These are phyloP conservation scores for Pistacia integerrima DNA, from an alignment of 345 rosid genomes.

Conservation along the genomic window DNA sequence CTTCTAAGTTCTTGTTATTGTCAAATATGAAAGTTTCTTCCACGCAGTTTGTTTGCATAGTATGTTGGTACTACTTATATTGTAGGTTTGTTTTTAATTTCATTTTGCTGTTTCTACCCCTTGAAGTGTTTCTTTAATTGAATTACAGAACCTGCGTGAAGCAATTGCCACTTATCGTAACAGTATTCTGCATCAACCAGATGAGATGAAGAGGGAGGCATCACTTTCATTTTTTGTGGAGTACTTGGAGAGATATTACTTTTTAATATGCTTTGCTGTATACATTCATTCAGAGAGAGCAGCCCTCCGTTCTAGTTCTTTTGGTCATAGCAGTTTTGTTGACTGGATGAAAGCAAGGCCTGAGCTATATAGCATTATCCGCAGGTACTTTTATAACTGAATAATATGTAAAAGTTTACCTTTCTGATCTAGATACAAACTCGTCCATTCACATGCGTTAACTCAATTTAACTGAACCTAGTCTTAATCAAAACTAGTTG, in stretches of 20 bases:
- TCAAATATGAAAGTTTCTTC: neutral
- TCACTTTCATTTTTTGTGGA: slow-evolving; percentile 92
- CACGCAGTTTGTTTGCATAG: neutral
- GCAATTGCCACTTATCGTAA: slow-evolving; percentile 91
- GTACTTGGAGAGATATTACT: slow-evolving; percentile 98
- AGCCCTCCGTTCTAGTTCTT: slow-evolving; percentile 73
- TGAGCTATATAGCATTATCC: slow-evolving; percentile 90
- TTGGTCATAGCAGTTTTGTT: slow-evolving; percentile 76
- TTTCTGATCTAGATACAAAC: neutral
- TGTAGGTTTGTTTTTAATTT: slow-evolving; percentile 7
- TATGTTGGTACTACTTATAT: neutral
- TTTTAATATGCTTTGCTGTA: slow-evolving; percentile 95
- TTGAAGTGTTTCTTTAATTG: slow-evolving; percentile 20
- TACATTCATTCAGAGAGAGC: slow-evolving; percentile 93
- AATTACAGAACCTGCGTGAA: slow-evolving; percentile 89
- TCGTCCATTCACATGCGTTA: neutral
- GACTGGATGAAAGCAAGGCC: slow-evolving; percentile 99
- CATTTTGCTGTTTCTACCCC: neutral
- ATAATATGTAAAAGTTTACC: neutral
- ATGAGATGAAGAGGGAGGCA: slow-evolving; percentile 98
- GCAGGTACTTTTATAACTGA: slow-evolving; percentile 56
- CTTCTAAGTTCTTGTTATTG: slow-evolving; percentile 14
- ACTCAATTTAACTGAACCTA: neutral
- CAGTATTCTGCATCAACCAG: slow-evolving; percentile 89
- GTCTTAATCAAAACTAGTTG: neutral